phyloP scores from a whole-genome alignment of 805 yeast species.

The Ogataea sp. region DNA sequence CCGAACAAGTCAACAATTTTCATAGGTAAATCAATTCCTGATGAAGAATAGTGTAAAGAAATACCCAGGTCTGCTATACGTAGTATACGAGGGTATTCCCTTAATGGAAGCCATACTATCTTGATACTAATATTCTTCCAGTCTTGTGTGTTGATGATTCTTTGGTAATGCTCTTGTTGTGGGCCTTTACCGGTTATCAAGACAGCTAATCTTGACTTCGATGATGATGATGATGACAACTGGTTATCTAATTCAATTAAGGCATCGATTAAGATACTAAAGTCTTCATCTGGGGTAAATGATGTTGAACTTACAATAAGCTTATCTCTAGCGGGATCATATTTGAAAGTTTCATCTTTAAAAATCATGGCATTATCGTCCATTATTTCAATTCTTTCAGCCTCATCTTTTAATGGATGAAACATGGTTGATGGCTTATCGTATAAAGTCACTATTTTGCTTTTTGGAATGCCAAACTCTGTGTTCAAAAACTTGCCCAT shows the following conservation, averaged over 20 bases:
- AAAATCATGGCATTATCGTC: conserved; percentile 27
- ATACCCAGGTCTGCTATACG: conserved; percentile 80
- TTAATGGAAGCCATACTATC: conserved; percentile 69
- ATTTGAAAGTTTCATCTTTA: conserved; percentile 13
- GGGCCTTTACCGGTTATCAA: conserved; percentile 99
- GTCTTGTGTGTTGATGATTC: conserved; percentile 11
- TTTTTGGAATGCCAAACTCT: conserved; percentile 43
- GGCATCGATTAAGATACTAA: conserved; percentile 60
- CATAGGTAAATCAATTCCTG: conserved; percentile 96
- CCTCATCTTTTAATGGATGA: conserved; percentile 34
- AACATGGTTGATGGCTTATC: conserved; percentile 80
- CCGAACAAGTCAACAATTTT: conserved; percentile 95
- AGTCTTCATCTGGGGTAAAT: conserved; percentile 94
- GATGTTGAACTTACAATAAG: conserved; percentile 85
- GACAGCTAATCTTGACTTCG: conserved; percentile 50
- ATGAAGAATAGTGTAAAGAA: conserved; percentile 84
- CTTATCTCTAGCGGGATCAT: conserved; percentile 36
- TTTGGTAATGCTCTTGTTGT: conserved; percentile 39
- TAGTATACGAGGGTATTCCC: conserved; percentile 71
- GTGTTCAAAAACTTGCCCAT: conserved; percentile 55
- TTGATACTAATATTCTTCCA: conserved; percentile 39
- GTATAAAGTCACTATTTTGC: conserved; percentile 57
- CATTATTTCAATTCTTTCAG: conserved; percentile 23
- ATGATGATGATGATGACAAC: no score
- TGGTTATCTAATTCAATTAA: conserved; percentile 46